phyloP scores from a whole-genome alignment of 306 rosid genomes.

The Corylus avellana region DNA sequence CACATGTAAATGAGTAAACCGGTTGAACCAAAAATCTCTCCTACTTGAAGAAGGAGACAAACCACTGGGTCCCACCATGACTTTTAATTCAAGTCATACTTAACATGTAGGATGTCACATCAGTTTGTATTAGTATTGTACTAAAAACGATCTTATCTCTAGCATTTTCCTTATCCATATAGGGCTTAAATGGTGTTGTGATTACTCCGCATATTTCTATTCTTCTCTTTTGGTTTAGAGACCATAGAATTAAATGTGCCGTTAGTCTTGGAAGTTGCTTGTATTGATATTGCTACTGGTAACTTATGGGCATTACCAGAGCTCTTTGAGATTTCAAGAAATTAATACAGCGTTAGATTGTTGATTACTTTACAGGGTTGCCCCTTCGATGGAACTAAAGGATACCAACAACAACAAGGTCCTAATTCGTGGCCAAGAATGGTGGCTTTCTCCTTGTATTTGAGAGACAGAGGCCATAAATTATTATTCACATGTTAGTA shows the following conservation, averaged over 20 bases:
- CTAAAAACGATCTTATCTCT: too few relatives aligned
- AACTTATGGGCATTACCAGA: not conserved
- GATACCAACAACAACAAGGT: constrained; percentile 50
- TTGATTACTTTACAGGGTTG: not conserved
- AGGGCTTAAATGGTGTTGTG: not conserved
- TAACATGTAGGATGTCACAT: too few relatives aligned
- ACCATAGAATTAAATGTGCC: not conserved
- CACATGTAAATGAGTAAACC: too few relatives aligned
- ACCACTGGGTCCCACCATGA: too few relatives aligned
- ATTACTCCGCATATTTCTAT: not conserved
- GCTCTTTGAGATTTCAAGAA: not conserved
- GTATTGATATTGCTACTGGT: not conserved
- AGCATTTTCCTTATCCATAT: not conserved
- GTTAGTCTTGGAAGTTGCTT: not conserved
- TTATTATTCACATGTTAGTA: constrained; percentile 41
- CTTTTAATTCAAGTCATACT: too few relatives aligned
- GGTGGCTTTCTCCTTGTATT: constrained; percentile 46
- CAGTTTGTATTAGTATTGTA: too few relatives aligned
- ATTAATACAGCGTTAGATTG: constrained; percentile 1
- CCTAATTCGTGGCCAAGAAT: constrained; percentile 54
- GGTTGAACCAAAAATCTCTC: too few relatives aligned
- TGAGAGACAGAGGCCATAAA: constrained; percentile 34
- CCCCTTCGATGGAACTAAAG: not conserved
- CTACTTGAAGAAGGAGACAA: too few relatives aligned
- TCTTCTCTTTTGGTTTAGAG: not conserved